Evolutionary conservation across 352 stramenopile genomes (phyloP), one percentile per base, ranked within the genome.

Genomic region (Phytophthora crassamura): DNA sequence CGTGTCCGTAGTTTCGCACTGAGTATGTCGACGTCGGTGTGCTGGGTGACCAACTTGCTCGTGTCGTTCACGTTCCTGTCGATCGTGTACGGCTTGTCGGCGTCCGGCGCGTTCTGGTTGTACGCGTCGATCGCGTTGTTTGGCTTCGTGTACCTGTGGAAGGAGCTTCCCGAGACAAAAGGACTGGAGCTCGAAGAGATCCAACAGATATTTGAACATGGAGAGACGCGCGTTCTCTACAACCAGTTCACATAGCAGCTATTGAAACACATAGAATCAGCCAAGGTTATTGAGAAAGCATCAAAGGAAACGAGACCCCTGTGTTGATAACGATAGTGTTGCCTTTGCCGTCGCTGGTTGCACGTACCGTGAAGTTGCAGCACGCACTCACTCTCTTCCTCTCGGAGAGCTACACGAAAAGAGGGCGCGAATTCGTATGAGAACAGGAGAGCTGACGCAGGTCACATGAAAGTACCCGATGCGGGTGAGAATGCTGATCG

Each of bases 41-140:
- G 98, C 72, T 98, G 94, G 94, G 52, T 97, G 60, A 75, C 82
- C 5, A 98, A 98, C 68, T 67, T 98, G 7, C 35, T 98, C 14
- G 85, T 98, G 20, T 97, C 87, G 39, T 93, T 96, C 57, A 98
- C 95, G 8, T 98, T 98, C 74, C 71, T 98, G 18, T 94, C 89
- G 11, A 79, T 98, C 34, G 91, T 90, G 36, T 62, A 89, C 38
- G 65, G 62, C 33, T 54, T 89, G 28, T 65, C 71, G 2, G 67
- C 78, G 5, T 80, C 86, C 46, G 84, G 84, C 4, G 85, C 94
- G 5, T 98, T 98, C 74, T 98, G 89, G 86, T 51, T 98, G 47
- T 98, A 98, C 65, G 87, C 80, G 0, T 63, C 42, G 1, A 82
- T 98, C 50, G 85, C 89, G 2, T 43, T 88, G 7, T 35, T 88